Percentiles rank a stretch among this genome's conserved stretches.
phyloP scores from a whole-genome alignment of 768 basidiomycete species.

The Glaciozyma antarctica region DNA sequence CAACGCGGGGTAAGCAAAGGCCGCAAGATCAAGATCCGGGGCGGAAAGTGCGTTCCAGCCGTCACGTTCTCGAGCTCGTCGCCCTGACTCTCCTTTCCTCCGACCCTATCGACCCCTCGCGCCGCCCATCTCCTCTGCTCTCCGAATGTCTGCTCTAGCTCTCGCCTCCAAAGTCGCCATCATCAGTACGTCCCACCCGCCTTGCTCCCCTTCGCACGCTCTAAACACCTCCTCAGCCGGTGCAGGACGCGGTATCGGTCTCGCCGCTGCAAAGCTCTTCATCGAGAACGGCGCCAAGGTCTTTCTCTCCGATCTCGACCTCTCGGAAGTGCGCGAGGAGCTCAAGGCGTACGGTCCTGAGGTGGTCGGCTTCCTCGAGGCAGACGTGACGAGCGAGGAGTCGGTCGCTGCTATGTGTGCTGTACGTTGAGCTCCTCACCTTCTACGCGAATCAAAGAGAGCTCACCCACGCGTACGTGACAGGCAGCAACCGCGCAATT shows the following conservation, averaged over 20 bases:
- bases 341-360: background rate
- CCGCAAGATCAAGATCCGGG: no score
- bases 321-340: background rate
- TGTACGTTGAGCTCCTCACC: background rate
- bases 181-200: background rate
- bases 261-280: conserved; percentile 7
- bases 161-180: background rate
- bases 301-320: background rate
- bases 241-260: background rate
- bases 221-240: background rate
- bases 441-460: background rate
- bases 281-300: conserved; percentile 2
- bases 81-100: no score
- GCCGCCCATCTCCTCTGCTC: no score
- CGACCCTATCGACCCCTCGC: no score
- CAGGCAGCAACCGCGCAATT: conserved; percentile 1
- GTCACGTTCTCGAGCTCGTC: no score
- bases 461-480: background rate
- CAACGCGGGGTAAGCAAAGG: no score
- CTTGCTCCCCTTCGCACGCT: background rate
- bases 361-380: conserved; percentile 1
- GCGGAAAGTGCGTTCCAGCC: no score
- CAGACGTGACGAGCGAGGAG: conserved; percentile 2
- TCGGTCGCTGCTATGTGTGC: background rate
- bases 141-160: no score